Conservation (phyloP, 768 basidiomycete species). For the Leucogyrophana mollusca region DNA sequence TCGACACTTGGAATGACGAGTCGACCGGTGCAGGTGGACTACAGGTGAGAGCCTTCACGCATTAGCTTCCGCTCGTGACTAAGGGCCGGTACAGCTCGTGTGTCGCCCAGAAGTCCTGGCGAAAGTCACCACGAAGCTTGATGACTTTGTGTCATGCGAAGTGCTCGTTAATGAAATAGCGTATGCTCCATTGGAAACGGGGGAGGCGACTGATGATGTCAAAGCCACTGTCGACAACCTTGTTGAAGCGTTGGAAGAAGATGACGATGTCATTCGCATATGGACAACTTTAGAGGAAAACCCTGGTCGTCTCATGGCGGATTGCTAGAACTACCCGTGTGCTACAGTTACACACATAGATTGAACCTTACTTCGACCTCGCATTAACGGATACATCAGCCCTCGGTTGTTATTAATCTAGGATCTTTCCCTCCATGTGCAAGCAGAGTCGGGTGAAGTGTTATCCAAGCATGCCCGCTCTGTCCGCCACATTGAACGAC, state of each 20-base stretch:
- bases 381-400: too few relatives aligned
- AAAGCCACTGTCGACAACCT: constrained; percentile 39
- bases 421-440: too few relatives aligned
- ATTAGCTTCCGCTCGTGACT: not conserved
- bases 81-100: constrained; percentile 35
- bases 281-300: constrained; percentile 50
- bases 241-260: constrained; percentile 51
- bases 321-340: too few relatives aligned
- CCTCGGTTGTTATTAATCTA: too few relatives aligned
- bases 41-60: constrained; percentile 27
- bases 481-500: constrained; percentile 41
- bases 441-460: constrained; percentile 19
- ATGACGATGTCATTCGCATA: constrained; percentile 58
- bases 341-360: too few relatives aligned
- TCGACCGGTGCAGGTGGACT: constrained; percentile 28
- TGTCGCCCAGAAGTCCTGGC: constrained; percentile 42
- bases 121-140: constrained; percentile 36
- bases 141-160: constrained; percentile 26
- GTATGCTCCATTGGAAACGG: constrained; percentile 49
- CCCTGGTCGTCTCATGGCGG: too few relatives aligned
- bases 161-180: constrained; percentile 50
- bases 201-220: constrained; percentile 38
- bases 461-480: constrained; percentile 38
- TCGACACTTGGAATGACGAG: constrained; percentile 37
- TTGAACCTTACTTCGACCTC: not conserved